Percentiles rank a stretch among this genome's conserved stretches.
Evolutionary conservation across 176 grass and related monocot genomes (phyloP).

Genomic region (Sorghum bicolor): DNA sequence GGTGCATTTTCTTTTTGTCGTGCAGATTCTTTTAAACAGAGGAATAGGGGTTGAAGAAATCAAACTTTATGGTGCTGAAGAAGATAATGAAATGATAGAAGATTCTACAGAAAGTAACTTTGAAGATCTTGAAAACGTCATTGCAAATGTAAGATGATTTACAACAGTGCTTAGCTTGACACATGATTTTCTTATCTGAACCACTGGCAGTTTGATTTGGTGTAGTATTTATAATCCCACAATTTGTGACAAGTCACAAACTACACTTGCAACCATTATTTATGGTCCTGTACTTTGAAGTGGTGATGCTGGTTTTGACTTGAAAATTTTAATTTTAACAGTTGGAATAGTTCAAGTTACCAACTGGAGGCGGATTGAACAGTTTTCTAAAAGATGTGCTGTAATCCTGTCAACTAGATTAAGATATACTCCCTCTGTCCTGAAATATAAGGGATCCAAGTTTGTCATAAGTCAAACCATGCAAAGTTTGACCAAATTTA

Average conservation of each 20-base stretch:
- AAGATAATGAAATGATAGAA: constrained; percentile 53
- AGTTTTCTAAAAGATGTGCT: constrained; percentile 7
- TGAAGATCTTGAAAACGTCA: constrained; percentile 77
- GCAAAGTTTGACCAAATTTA: no score
- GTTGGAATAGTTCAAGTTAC: not conserved
- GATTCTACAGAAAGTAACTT: constrained; percentile 64
- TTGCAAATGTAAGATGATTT: constrained; percentile 66
- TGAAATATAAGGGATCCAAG: not conserved
- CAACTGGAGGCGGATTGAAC: not conserved
- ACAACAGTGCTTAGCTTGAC: not conserved
- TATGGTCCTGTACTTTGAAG: not conserved
- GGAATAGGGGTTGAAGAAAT: constrained; percentile 78
- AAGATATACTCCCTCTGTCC: not conserved
- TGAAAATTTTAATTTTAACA: not conserved
- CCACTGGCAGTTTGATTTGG: not conserved
- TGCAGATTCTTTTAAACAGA: constrained; percentile 79
- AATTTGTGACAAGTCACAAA: not conserved
- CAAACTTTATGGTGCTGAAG: constrained; percentile 72
- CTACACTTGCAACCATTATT: not conserved
- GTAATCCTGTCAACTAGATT: not conserved
- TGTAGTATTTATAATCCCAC: not conserved
- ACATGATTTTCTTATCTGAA: not conserved
- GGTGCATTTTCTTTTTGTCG: not conserved
- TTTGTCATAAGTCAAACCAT: not conserved
- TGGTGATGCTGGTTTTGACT: not conserved